phyloP scores from a whole-genome alignment of 257 asterid genomes.

The Anisodus acutangulus region DNA sequence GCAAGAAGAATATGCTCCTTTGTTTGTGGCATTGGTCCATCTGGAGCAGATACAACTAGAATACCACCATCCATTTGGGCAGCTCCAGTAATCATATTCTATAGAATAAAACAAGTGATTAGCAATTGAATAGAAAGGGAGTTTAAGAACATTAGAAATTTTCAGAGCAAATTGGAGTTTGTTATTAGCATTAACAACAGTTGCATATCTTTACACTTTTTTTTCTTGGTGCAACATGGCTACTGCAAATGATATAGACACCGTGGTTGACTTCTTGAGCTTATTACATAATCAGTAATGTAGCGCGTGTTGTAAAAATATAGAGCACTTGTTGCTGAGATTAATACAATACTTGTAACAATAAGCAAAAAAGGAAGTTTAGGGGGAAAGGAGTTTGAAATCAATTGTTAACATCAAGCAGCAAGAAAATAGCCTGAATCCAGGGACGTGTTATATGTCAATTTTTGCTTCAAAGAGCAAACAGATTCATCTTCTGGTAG shows the following conservation, averaged over 20 bases:
- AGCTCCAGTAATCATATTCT: conserved; percentile 99
- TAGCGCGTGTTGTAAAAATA: not conserved
- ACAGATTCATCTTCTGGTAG: not conserved
- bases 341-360: not conserved
- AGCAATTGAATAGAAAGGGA: conserved; percentile 26
- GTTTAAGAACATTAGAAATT: not conserved
- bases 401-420: not conserved
- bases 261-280: conserved; percentile 2
- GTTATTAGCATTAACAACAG: not conserved
- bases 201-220: not conserved
- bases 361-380: not conserved
- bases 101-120: conserved; percentile 35
- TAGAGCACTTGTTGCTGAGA: not conserved
- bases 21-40: conserved; percentile 99
- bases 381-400: not conserved
- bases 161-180: not conserved
- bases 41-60: conserved; percentile 97
- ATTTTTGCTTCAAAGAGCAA: not conserved
- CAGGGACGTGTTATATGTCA: not conserved
- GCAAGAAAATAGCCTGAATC: not conserved
- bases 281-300: not conserved
- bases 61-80: conserved; percentile 99
- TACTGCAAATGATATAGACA: not conserved
- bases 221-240: not conserved
- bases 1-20: conserved; percentile 96